A percentile compares a stretch with the other conserved stretches of the same genome.
Evolutionary conservation across 1,139 yeast genomes (phyloP).

Genomic region (Diutina catenulata): DNA sequence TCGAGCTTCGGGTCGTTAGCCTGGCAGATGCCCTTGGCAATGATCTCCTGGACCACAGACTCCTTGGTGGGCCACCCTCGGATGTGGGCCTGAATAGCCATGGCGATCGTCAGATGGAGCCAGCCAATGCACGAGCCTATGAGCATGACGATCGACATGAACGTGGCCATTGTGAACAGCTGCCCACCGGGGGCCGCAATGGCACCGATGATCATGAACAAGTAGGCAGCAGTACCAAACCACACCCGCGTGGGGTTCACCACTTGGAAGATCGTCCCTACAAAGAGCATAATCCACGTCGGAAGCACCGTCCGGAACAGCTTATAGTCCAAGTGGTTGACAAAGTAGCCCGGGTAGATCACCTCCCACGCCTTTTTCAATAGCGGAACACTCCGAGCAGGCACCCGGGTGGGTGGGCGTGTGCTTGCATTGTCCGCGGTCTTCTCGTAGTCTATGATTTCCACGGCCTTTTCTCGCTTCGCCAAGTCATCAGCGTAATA

Average conservation of each 20-base stretch:
- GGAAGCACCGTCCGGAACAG: neutral
- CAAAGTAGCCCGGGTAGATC: neutral
- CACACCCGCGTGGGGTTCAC: neutral
- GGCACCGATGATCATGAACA: neutral
- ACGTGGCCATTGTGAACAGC: neutral
- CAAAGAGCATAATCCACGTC: neutral
- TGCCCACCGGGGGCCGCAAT: neutral
- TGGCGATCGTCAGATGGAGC: constrained; percentile 17
- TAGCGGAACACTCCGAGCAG: neutral
- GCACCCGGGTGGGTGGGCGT: too few species aligned
- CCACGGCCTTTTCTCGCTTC: too few species aligned
- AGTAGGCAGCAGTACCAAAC: neutral
- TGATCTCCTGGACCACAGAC: constrained; percentile 12
- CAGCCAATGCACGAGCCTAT: too few species aligned
- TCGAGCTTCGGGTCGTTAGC: constrained; percentile 10
- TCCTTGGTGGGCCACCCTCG: constrained; percentile 17
- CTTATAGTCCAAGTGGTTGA: constrained; percentile 1
- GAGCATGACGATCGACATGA: neutral
- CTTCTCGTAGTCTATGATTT: too few species aligned
- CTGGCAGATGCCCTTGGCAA: constrained; percentile 20
- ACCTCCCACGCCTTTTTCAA: neutral
- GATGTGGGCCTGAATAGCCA: constrained; percentile 16
- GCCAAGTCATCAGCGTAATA: too few species aligned
- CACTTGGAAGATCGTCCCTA: neutral
- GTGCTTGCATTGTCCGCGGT: too few species aligned